Evolutionary conservation across 805 yeast species (phyloP).

Genomic region (Candida nemodendra): DNA sequence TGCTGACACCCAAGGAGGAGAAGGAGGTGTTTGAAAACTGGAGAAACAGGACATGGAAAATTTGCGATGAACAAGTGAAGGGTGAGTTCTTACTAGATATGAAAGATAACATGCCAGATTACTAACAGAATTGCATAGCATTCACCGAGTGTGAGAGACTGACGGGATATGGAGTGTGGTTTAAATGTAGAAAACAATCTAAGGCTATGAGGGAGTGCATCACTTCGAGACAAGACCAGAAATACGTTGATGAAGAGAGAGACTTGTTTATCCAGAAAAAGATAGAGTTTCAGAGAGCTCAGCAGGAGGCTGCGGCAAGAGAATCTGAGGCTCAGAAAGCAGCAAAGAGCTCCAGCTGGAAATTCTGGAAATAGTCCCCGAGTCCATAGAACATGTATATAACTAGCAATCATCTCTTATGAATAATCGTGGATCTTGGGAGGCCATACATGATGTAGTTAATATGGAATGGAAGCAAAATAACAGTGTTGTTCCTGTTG

Average conservation of each 20-base stretch:
- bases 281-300: conserved; percentile 36
- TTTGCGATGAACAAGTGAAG: conserved; percentile 68
- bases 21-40: conserved; percentile 68
- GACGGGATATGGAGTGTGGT: conserved; percentile 64
- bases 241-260: conserved; percentile 67
- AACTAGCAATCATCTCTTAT: too few relatives aligned
- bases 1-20: conserved; percentile 74
- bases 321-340: conserved; percentile 5
- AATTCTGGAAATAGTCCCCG: conserved; percentile 7
- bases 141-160: conserved; percentile 66
- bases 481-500: too few relatives aligned
- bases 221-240: conserved; percentile 53
- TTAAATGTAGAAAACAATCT: conserved; percentile 59
- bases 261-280: conserved; percentile 64
- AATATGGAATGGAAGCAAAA: too few relatives aligned
- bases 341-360: conserved; percentile 11
- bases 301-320: conserved; percentile 10
- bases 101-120: too few relatives aligned
- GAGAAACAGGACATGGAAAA: conserved; percentile 62
- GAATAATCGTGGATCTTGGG: too few relatives aligned
- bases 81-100: too few relatives aligned
- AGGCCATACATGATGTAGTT: too few relatives aligned
- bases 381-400: too few relatives aligned
- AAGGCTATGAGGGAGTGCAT: conserved; percentile 65
- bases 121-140: conserved; percentile 25